phyloP scores from a whole-genome alignment of 75 land plant species.

The Gnetum montanum region DNA sequence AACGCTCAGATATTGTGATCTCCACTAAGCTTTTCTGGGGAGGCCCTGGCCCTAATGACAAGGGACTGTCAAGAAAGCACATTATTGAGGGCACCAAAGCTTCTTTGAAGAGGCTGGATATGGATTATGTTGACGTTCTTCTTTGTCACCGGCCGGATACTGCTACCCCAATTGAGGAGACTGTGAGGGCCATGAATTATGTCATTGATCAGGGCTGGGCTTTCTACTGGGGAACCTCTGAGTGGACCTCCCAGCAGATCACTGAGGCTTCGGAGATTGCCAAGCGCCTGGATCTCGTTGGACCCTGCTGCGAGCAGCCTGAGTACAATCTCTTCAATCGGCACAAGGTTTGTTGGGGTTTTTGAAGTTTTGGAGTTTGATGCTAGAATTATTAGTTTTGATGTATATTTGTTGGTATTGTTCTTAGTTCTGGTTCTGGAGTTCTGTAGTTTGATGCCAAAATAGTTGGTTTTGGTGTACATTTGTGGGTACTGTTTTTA shows the following conservation, averaged over 20 bases:
- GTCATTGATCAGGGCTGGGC: slow-evolving; percentile 95
- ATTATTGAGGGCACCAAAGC: slow-evolving; percentile 82
- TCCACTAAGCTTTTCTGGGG: slow-evolving; percentile 98
- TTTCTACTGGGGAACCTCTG: slow-evolving; percentile 97
- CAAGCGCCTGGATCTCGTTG: slow-evolving; percentile 63
- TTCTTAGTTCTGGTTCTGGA: not conserved
- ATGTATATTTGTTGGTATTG: not conserved
- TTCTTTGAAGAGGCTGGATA: slow-evolving; percentile 70
- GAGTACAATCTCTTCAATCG: slow-evolving; percentile 90
- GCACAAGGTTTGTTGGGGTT: slow-evolving; percentile 48
- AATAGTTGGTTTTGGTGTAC: not conserved
- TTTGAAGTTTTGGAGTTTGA: not conserved
- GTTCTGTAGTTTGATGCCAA: not conserved
- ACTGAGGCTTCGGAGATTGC: slow-evolving; percentile 96
- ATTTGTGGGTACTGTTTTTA: not conserved
- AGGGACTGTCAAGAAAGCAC: slow-evolving; percentile 92
- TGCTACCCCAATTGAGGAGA: slow-evolving; percentile 91
- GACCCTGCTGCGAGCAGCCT: slow-evolving; percentile 90
- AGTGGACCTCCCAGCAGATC: slow-evolving; percentile 95
- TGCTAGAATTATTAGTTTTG: not conserved
- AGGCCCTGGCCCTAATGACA: slow-evolving; percentile 89
- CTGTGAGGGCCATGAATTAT: slow-evolving; percentile 93
- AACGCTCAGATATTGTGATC: slow-evolving; percentile 85
- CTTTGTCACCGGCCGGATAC: slow-evolving; percentile 84
- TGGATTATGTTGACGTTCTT: slow-evolving; percentile 92